These are phyloP conservation scores for Yarrowia sp. DNA, from an alignment of 805 yeast species.

Conservation along the genomic window DNA sequence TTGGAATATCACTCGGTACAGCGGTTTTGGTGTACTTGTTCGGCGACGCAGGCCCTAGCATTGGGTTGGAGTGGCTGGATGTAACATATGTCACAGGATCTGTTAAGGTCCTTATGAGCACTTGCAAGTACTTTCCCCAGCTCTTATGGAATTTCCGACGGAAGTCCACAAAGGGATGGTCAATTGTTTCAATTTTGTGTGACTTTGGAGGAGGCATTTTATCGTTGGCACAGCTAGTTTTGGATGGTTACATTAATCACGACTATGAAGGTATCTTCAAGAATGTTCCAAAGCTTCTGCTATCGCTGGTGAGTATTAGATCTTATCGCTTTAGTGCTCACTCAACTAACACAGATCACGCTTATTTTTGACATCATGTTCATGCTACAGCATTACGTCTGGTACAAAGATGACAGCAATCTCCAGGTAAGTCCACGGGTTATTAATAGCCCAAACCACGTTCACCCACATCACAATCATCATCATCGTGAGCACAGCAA, in stretches of 20 bases:
- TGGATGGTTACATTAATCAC: slow-evolving; percentile 41
- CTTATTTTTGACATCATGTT: slow-evolving; percentile 37
- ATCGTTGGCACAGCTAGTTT: slow-evolving; percentile 41
- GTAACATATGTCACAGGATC: slow-evolving; percentile 45
- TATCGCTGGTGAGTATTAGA: slow-evolving; percentile 39
- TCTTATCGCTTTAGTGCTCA: neutral
- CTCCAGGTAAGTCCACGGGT: slow-evolving; percentile 6
- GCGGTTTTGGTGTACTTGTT: slow-evolving; percentile 31
- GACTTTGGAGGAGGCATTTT: slow-evolving; percentile 46
- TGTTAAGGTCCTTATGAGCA: slow-evolving; percentile 45
- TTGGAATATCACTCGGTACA: slow-evolving; percentile 29
- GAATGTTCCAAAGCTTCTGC: slow-evolving; percentile 47
- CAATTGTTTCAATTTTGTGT: slow-evolving; percentile 41
- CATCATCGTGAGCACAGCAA: slow-evolving; percentile 4
- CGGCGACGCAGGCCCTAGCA: neutral
- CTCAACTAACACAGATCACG: slow-evolving; percentile 31
- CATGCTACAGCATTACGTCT: slow-evolving; percentile 34
- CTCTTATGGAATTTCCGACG: slow-evolving; percentile 44
- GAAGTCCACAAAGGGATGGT: slow-evolving; percentile 47
- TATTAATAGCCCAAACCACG: neutral
- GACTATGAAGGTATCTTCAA: slow-evolving; percentile 38
- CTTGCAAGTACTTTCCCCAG: slow-evolving; percentile 50
- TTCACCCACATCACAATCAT: neutral
- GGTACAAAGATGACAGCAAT: neutral
- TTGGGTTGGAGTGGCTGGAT: slow-evolving; percentile 35